These are phyloP conservation scores for Boletus mariae DNA, from an alignment of 1,284 basidiomycete species.

Conservation along the genomic window DNA sequence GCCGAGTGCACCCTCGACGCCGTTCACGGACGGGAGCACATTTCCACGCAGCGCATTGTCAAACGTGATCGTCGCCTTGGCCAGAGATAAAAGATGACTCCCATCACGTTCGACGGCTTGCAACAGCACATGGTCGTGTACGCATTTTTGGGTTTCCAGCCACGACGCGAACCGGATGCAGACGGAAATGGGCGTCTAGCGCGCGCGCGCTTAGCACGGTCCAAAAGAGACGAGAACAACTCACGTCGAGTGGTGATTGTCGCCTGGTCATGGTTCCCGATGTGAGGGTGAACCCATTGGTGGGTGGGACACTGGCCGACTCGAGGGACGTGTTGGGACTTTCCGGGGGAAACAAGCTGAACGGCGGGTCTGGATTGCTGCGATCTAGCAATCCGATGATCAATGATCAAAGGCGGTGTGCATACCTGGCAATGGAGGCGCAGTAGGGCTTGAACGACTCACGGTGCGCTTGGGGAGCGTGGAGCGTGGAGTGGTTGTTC, in stretches of 20 bases:
- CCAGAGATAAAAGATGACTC: constrained; percentile 13
- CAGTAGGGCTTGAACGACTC: background rate
- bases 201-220: too few species aligned
- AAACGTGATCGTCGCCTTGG: constrained; percentile 16
- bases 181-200: constrained; percentile 13
- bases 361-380: too few species aligned
- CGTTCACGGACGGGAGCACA: background rate
- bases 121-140: constrained; percentile 1
- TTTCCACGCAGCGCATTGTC: constrained; percentile 14
- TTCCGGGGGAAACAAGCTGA: too few species aligned
- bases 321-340: too few species aligned
- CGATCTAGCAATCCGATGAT: background rate
- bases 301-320: background rate
- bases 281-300: background rate
- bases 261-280: background rate
- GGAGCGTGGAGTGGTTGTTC: too few species aligned
- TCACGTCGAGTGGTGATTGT: constrained; percentile 14
- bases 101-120: constrained; percentile 22
- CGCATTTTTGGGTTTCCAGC: constrained; percentile 16
- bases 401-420: background rate
- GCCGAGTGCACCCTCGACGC: background rate
- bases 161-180: constrained; percentile 20
- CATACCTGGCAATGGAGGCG: constrained; percentile 9
- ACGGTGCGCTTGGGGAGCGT: too few species aligned
- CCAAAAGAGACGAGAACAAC: background rate